phyloP scores from a whole-genome alignment of 2,329 filamentous ascomycete species.

The Pseudocercospora fuligena region DNA sequence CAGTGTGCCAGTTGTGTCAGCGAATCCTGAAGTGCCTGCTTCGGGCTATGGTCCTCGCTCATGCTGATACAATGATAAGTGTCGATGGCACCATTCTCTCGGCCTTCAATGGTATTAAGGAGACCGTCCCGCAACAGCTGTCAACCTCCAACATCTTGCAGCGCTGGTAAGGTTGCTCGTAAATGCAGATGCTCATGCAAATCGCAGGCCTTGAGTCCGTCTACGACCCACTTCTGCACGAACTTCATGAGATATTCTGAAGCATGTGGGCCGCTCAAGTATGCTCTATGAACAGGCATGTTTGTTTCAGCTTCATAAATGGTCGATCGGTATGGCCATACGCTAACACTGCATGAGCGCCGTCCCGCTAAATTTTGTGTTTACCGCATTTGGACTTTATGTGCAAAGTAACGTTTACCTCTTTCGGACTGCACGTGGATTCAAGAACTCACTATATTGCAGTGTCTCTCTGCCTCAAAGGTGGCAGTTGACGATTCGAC shows the following conservation, averaged over 20 bases:
- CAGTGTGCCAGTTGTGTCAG: conserved; percentile 11
- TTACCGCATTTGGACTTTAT: too few species aligned
- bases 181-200: background rate
- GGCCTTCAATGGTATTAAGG: background rate
- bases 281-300: too few species aligned
- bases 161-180: background rate
- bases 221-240: conserved; percentile 11
- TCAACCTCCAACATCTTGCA: background rate
- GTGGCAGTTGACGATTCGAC: background rate
- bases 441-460: background rate
- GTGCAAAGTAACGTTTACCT: background rate
- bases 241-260: conserved; percentile 8
- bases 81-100: background rate
- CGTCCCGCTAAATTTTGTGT: too few species aligned
- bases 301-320: too few species aligned
- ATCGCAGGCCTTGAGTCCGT: background rate
- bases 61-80: conserved; percentile 9
- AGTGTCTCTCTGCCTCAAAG: background rate
- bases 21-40: conserved; percentile 13
- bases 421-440: background rate
- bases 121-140: background rate
- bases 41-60: conserved; percentile 1
- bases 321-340: too few species aligned
- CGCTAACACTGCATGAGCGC: too few species aligned
- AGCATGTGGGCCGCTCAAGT: conserved; percentile 3